A percentile compares a stretch with the other conserved stretches of the same genome.
These are phyloP conservation scores for Aspergillus ustus DNA, from an alignment of 2,329 filamentous ascomycete species.

Conservation along the genomic window DNA sequence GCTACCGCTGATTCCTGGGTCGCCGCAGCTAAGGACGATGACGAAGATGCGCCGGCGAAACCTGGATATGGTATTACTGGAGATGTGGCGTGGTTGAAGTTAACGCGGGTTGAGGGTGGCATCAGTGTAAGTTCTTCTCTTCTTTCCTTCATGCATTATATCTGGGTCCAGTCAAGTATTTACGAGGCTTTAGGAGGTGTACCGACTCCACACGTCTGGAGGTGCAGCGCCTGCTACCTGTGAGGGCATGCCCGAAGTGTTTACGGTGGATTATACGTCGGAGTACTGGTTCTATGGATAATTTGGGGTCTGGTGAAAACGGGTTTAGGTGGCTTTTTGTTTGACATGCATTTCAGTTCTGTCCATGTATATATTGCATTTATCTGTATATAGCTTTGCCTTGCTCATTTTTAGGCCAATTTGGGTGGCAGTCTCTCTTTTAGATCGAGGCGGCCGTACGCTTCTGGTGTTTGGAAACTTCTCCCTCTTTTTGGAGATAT, in stretches of 20 bases:
- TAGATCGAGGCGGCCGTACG: neutral
- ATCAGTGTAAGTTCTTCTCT: conserved; percentile 33
- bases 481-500: neutral
- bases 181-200: conserved; percentile 41
- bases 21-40: conserved; percentile 31
- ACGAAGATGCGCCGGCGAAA: conserved; percentile 31
- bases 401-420: neutral
- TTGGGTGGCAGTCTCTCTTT: neutral
- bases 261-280: conserved; percentile 46
- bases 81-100: conserved; percentile 42
- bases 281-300: conserved; percentile 51
- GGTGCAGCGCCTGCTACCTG: conserved; percentile 43
- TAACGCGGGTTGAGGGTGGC: conserved; percentile 33
- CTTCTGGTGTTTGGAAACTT: neutral
- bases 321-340: conserved; percentile 1
- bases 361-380: neutral
- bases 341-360: neutral
- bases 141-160: neutral
- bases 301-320: conserved; percentile 6
- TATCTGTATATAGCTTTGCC: neutral
- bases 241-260: conserved; percentile 32
- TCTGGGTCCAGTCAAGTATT: conserved; percentile 9
- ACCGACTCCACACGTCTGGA: conserved; percentile 45
- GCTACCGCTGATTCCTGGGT: conserved; percentile 29
- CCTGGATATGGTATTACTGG: conserved; percentile 13